phyloP scores from a whole-genome alignment of 2,329 filamentous ascomycete species.

The Sclerotinia trifoliorum region DNA sequence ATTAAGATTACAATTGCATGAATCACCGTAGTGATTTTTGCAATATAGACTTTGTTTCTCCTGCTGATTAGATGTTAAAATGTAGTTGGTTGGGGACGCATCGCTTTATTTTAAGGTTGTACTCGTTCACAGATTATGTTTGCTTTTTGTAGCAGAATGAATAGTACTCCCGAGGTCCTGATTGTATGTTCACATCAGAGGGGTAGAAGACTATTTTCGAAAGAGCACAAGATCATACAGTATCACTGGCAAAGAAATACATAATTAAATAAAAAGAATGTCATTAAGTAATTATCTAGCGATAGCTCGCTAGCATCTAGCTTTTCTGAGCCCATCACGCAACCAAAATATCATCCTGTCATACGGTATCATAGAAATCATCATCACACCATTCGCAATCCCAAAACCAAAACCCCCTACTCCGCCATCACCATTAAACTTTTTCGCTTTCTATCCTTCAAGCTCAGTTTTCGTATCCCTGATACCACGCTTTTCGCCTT shows the following conservation, averaged over 20 bases:
- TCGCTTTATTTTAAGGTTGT: neutral
- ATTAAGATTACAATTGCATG: neutral
- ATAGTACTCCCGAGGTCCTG: neutral
- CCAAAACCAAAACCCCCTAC: neutral
- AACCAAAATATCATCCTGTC: conserved; percentile 7
- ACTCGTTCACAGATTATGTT: neutral
- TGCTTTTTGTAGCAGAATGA: neutral
- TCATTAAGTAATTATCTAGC: conserved; percentile 9
- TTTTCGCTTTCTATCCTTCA: neutral
- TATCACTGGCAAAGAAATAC: too few species aligned
- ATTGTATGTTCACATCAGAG: neutral
- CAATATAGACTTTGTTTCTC: neutral
- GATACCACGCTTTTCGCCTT: neutral
- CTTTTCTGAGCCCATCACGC: neutral
- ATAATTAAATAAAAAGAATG: conserved; percentile 6
- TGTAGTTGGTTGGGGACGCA: neutral
- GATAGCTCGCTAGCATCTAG: conserved; percentile 13
- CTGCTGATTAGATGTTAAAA: neutral
- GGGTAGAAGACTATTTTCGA: neutral
- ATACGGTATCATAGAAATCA: conserved; percentile 21
- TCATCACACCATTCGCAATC: neutral
- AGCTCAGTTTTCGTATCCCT: conserved; percentile 1
- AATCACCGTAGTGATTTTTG: too few species aligned
- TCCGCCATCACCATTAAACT: neutral
- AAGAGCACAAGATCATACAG: neutral